Evolutionary conservation across 208 protist genomes (phyloP).

Genomic region (Leptomonas seymouri): DNA sequence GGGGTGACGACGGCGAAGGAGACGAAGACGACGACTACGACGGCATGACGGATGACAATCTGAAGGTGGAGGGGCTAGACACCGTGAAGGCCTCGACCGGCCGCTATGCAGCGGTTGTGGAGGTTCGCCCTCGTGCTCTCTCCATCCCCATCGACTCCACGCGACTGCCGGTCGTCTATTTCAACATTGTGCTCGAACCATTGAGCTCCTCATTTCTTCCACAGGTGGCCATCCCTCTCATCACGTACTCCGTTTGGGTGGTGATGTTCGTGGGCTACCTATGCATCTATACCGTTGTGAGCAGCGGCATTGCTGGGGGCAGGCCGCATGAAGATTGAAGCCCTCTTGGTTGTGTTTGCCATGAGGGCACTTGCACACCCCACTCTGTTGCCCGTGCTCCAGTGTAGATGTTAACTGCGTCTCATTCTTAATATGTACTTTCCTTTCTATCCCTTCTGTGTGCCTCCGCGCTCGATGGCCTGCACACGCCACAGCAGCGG

Average conservation of each 20-base stretch:
- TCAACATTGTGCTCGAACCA: conserved; percentile 38
- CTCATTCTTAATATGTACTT: too few species aligned
- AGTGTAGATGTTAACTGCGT: too few species aligned
- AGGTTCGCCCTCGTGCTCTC: conserved; percentile 27
- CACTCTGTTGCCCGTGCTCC: too few species aligned
- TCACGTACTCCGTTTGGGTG: conserved; percentile 16
- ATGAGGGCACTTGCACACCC: too few species aligned
- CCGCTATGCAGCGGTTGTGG: conserved; percentile 34
- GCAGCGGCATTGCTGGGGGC: conserved; percentile 22
- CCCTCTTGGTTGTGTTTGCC: too few species aligned
- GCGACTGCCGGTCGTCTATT: conserved; percentile 30
- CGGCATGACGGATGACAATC: background rate
- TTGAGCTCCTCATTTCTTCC: conserved; percentile 26
- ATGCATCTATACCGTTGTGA: conserved; percentile 29
- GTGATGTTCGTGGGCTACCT: conserved; percentile 30
- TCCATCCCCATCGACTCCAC: conserved; percentile 25
- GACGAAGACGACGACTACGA: background rate
- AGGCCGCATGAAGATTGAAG: conserved; percentile 6
- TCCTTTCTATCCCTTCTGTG: too few species aligned
- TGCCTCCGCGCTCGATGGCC: too few species aligned
- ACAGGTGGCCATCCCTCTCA: conserved; percentile 20
- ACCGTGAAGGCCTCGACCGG: background rate
- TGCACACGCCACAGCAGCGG: too few species aligned
- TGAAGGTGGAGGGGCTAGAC: background rate
- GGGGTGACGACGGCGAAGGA: conserved; percentile 1